These are phyloP conservation scores for Carex myosuroides DNA, from an alignment of 176 grass and related monocot species.

Conservation along the genomic window DNA sequence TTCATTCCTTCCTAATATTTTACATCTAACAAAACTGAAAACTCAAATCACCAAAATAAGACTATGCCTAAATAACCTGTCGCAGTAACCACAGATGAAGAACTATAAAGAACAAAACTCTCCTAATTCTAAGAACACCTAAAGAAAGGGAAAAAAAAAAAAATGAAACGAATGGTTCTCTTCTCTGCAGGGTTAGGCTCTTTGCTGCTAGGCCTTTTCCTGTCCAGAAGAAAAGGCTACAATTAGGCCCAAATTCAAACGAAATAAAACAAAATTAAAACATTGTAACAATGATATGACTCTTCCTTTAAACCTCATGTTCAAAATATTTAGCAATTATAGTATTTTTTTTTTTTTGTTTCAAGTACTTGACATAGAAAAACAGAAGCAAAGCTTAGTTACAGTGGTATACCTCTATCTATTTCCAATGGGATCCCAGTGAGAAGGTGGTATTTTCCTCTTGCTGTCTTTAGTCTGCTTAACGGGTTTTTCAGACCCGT, in stretches of 20 bases:
- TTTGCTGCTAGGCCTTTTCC: not conserved
- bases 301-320: not conserved
- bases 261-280: not conserved
- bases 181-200: not conserved
- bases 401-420: not conserved
- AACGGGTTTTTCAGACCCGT: not conserved
- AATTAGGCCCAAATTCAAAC: not conserved
- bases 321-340: not conserved
- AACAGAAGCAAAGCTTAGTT: not conserved
- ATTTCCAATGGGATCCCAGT: not conserved
- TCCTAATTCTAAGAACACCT: not conserved
- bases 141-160: constrained; percentile 12
- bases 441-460: not conserved
- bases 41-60: not conserved
- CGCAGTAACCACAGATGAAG: not conserved
- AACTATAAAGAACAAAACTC: constrained; percentile 9
- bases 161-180: constrained; percentile 2
- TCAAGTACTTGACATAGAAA: not conserved
- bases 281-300: not conserved
- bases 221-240: not conserved
- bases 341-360: not conserved
- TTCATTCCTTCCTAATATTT: constrained; percentile 18
- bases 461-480: constrained; percentile 1
- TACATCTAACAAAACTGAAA: constrained; percentile 22
- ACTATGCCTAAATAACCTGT: constrained; percentile 13